A percentile compares a stretch with the other conserved stretches of the same genome.
phyloP scores from a whole-genome alignment of 768 basidiomycete genomes.

The Boletus pseudopeckii region DNA sequence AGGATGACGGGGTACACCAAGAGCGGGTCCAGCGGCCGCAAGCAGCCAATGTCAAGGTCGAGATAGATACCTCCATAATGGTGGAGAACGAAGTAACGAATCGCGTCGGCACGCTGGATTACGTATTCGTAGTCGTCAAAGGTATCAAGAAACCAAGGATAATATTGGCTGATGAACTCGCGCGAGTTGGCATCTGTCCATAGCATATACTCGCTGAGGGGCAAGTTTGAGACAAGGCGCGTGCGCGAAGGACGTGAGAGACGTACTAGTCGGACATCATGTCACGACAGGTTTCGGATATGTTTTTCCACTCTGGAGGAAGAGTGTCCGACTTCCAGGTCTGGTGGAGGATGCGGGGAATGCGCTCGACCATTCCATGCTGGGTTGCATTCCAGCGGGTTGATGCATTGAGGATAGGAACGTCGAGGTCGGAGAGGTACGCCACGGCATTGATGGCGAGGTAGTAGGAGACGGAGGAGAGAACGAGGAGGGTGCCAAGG shows the following conservation, averaged over 20 bases:
- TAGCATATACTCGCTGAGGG: slow-evolving; percentile 83
- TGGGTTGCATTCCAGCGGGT: slow-evolving; percentile 63
- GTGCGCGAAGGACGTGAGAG: slow-evolving; percentile 2
- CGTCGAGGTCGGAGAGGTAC: slow-evolving; percentile 76
- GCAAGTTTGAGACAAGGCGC: slow-evolving; percentile 14
- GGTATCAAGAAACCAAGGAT: slow-evolving; percentile 90
- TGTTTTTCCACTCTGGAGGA: slow-evolving; percentile 73
- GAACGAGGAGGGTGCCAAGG: slow-evolving; percentile 83
- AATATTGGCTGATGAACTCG: slow-evolving; percentile 83
- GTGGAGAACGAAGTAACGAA: slow-evolving; percentile 97
- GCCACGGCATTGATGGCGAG: slow-evolving; percentile 76
- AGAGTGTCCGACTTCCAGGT: slow-evolving; percentile 94
- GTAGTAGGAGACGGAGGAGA: slow-evolving; percentile 89
- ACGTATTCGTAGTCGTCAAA: slow-evolving; percentile 89
- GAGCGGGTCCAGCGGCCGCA: slow-evolving; percentile 81
- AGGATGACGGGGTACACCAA: slow-evolving; percentile 84
- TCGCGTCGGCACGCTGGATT: slow-evolving; percentile 95
- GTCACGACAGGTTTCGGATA: slow-evolving; percentile 81
- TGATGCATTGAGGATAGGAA: slow-evolving; percentile 53
- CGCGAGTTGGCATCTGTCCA: slow-evolving; percentile 95
- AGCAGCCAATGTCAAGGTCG: slow-evolving; percentile 95
- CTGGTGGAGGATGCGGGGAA: slow-evolving; percentile 94
- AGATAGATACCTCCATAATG: slow-evolving; percentile 94
- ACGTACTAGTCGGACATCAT: slow-evolving; percentile 97
- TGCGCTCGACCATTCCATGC: slow-evolving; percentile 62